A percentile compares a stretch with the other conserved stretches of the same genome.
These are phyloP conservation scores for Isochrysis galbana DNA, from an alignment of 78 protist genomes.

Conservation along the genomic window DNA sequence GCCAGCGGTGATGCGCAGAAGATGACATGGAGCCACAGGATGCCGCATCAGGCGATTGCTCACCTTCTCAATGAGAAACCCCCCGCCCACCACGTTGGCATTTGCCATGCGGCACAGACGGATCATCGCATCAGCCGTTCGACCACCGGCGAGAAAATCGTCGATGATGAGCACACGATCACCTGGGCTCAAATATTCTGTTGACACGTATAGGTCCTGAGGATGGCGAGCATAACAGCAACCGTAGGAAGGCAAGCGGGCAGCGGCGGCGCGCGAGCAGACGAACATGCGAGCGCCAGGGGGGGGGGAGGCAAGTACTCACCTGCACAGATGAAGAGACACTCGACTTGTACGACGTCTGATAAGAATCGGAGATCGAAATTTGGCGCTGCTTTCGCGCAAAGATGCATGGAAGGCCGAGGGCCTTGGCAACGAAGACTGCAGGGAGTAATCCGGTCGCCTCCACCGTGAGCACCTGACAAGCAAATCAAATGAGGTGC, in stretches of 20 bases:
- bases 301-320: too few species aligned
- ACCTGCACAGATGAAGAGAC: not conserved
- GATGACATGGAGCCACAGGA: too few species aligned
- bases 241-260: too few species aligned
- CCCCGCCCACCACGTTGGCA: constrained; percentile 10
- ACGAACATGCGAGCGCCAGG: too few species aligned
- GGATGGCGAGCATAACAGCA: too few species aligned
- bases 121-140: not conserved
- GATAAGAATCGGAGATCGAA: not conserved
- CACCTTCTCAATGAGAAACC: constrained; percentile 3
- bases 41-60: too few species aligned
- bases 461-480: not conserved
- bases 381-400: constrained; percentile 2
- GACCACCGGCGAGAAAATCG: constrained; percentile 11
- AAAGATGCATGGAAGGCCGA: not conserved
- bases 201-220: not conserved
- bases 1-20: too few species aligned
- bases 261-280: too few species aligned
- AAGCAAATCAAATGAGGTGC: not conserved
- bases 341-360: not conserved
- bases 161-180: constrained; percentile 21
- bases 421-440: not conserved
- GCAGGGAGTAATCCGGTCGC: constrained; percentile 5
- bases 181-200: not conserved
- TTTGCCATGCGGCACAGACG: not conserved